These are phyloP conservation scores for Penicillium waksmanii DNA, from an alignment of 495 filamentous ascomycete genomes.

Conservation along the genomic window DNA sequence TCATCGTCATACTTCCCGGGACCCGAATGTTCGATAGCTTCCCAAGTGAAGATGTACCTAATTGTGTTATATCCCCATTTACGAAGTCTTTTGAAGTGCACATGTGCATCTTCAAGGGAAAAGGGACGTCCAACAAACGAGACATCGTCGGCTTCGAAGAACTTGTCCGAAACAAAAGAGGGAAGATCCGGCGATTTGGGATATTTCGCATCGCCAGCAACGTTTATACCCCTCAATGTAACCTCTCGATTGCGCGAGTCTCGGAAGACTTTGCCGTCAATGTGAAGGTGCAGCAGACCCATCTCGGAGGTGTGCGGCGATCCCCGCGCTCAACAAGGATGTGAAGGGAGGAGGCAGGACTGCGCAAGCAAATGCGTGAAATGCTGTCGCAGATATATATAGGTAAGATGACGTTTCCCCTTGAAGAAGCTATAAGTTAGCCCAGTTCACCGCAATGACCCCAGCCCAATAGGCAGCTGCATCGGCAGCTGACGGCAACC, in stretches of 20 bases:
- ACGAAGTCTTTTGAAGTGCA: conserved; percentile 84
- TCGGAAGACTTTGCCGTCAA: conserved; percentile 82
- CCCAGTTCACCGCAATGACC: no score
- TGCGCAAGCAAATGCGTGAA: no score
- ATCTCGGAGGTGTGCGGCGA: conserved; percentile 28
- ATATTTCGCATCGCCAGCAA: conserved; percentile 69
- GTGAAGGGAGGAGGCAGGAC: background rate
- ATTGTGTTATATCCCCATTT: conserved; percentile 95
- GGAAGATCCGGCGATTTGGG: conserved; percentile 79
- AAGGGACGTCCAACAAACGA: conserved; percentile 91
- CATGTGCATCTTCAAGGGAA: conserved; percentile 75
- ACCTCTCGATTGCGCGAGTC: conserved; percentile 70
- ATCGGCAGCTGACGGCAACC: no score
- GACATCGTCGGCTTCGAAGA: conserved; percentile 91
- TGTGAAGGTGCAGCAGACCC: conserved; percentile 60
- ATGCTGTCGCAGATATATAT: no score
- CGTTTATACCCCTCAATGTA: conserved; percentile 70
- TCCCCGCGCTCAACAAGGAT: background rate
- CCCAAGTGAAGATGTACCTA: conserved; percentile 97
- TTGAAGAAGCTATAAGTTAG: no score
- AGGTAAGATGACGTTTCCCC: no score
- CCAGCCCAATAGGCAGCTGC: no score
- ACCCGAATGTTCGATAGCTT: conserved; percentile 93
- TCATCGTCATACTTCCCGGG: conserved; percentile 95
- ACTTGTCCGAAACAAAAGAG: conserved; percentile 74